Evolutionary conservation across 2,329 filamentous ascomycete genomes (phyloP).

Genomic region (Xenoacremonium recifei): DNA sequence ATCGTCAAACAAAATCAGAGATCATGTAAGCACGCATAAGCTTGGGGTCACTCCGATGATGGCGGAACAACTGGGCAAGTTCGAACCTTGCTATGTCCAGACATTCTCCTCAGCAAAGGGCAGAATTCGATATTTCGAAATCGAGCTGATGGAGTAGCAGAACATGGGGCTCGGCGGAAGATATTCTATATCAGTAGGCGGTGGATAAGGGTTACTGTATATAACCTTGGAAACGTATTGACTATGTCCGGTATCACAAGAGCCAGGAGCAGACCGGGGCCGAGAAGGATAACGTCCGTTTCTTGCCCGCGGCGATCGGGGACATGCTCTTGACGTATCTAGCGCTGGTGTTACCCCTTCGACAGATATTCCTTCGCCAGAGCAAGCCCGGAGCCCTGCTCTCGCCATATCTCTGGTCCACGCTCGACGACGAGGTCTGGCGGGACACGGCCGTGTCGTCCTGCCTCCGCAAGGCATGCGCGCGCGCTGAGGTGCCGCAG

Average conservation of each 20-base stretch:
- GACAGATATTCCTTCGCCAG: background rate
- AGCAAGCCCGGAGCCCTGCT: background rate
- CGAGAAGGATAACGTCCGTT: background rate
- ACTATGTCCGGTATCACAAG: conserved; percentile 1
- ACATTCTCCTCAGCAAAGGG: conserved; percentile 9
- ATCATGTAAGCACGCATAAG: conserved; percentile 1
- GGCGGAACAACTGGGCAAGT: too few relatives aligned
- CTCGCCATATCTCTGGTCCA: background rate
- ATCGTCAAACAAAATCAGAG: too few relatives aligned
- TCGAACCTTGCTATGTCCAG: conserved; percentile 7
- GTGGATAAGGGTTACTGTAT: background rate
- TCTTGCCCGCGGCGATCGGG: conserved; percentile 1
- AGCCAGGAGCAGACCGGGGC: conserved; percentile 1
- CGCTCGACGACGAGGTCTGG: background rate
- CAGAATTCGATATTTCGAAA: conserved; percentile 3
- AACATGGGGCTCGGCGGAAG: too few relatives aligned
- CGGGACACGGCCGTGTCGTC: background rate
- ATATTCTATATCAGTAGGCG: background rate
- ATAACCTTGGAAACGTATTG: too few relatives aligned
- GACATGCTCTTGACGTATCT: conserved; percentile 1
- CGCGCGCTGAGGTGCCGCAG: background rate
- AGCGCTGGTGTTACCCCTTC: background rate
- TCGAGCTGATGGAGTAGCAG: too few relatives aligned
- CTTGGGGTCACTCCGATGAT: conserved; percentile 2
- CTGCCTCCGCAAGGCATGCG: background rate